Percentiles rank a stretch among this genome's conserved stretches.
These are phyloP conservation scores for Cyberlindnera bimundalis DNA, from an alignment of 805 yeast genomes.

Conservation along the genomic window DNA sequence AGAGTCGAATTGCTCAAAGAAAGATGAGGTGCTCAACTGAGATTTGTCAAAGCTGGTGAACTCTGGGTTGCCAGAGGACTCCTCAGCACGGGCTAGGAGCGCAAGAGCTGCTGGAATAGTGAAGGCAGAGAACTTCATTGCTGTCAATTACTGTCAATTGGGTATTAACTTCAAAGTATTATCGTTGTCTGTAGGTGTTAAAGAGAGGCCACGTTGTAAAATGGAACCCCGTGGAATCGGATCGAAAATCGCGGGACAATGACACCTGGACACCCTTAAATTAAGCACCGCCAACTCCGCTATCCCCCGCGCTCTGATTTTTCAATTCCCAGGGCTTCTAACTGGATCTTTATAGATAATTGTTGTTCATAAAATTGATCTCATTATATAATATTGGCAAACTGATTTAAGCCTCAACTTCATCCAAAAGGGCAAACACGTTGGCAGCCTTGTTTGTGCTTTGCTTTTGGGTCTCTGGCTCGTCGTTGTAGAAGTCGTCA, in stretches of 20 bases:
- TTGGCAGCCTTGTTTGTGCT: constrained; percentile 19
- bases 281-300: neutral
- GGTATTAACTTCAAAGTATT: no score
- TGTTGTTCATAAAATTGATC: neutral
- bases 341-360: neutral
- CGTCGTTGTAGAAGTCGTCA: constrained; percentile 24
- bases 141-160: neutral
- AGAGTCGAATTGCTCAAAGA: constrained; percentile 63
- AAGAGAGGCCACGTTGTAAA: neutral
- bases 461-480: constrained; percentile 9
- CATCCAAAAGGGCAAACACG: constrained; percentile 30
- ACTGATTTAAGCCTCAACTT: constrained; percentile 31
- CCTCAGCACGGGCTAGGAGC: constrained; percentile 18
- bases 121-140: constrained; percentile 25
- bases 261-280: neutral
- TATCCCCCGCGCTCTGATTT: no score
- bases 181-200: no score
- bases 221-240: neutral
- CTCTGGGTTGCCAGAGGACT: constrained; percentile 23
- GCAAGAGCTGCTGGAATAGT: constrained; percentile 26
- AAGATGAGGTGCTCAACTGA: constrained; percentile 39
- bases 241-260: neutral
- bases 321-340: neutral
- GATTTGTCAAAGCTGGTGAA: constrained; percentile 36
- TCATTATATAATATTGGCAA: neutral